Conservation (phyloP, 352 stramenopile species). For the Phytopythium chamaehyphon region DNA sequence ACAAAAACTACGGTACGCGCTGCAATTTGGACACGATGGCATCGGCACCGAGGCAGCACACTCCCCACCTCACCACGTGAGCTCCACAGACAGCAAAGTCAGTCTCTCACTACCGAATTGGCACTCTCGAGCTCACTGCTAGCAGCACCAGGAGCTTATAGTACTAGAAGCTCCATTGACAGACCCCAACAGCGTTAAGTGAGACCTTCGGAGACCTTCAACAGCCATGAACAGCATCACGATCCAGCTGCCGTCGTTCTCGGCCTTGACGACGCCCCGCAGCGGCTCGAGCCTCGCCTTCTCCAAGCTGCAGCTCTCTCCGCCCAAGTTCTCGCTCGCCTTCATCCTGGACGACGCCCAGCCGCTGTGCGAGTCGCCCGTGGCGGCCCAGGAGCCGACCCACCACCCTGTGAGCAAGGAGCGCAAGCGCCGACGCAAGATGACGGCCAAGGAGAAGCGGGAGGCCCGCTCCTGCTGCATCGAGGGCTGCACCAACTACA, state of each 20-base stretch:
- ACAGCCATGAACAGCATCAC: not conserved
- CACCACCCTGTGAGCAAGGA: slow-evolving; percentile 4
- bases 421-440: slow-evolving; percentile 7
- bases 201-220: too few relatives aligned
- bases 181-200: not conserved
- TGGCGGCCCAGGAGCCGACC: not conserved
- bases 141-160: too few relatives aligned
- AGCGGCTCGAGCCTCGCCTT: slow-evolving; percentile 4
- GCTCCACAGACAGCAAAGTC: too few relatives aligned
- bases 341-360: slow-evolving; percentile 20
- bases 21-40: too few relatives aligned
- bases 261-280: slow-evolving; percentile 8
- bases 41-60: too few relatives aligned
- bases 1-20: too few relatives aligned
- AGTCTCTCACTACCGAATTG: too few relatives aligned
- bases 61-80: too few relatives aligned
- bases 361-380: slow-evolving; percentile 4
- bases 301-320: slow-evolving; percentile 7
- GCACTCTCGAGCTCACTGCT: too few relatives aligned
- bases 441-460: not conserved
- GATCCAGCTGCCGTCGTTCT: slow-evolving; percentile 10
- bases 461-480: slow-evolving; percentile 74
- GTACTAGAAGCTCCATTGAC: too few relatives aligned
- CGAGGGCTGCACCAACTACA: slow-evolving; percentile 68
- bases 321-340: slow-evolving; percentile 16